These are phyloP conservation scores for Tephrocybe sp. DNA, from an alignment of 768 basidiomycete species.

Conservation along the genomic window DNA sequence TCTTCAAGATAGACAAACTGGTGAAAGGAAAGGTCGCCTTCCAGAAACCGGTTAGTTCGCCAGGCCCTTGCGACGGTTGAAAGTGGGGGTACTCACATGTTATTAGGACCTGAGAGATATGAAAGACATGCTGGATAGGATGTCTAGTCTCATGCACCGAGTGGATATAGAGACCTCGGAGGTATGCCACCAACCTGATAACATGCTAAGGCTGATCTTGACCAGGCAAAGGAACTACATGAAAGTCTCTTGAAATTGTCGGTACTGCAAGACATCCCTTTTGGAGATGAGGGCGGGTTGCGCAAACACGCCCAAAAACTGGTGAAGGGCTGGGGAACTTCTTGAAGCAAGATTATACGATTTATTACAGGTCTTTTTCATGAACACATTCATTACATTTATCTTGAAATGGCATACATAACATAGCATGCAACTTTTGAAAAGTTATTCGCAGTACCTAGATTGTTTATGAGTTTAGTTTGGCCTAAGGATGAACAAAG, in stretches of 20 bases:
- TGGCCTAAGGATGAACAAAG: background rate
- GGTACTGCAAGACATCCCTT: conserved; percentile 10
- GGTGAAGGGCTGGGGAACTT: background rate
- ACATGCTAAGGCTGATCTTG: background rate
- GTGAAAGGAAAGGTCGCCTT: conserved; percentile 10
- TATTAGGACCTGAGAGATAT: conserved; percentile 6
- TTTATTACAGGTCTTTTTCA: background rate
- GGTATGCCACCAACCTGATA: too few relatives aligned
- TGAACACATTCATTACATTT: background rate
- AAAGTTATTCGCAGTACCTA: conserved; percentile 8
- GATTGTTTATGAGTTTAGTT: background rate
- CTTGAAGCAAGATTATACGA: background rate
- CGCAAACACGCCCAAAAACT: conserved; percentile 4
- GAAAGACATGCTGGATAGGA: conserved; percentile 6
- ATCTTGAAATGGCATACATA: background rate
- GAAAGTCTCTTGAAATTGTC: conserved; percentile 11
- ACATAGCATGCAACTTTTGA: background rate
- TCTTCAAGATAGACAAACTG: conserved; percentile 6
- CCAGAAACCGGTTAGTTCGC: conserved; percentile 1
- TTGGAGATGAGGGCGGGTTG: conserved; percentile 12
- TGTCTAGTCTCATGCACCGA: background rate
- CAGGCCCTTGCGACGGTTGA: background rate
- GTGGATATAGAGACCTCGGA: conserved; percentile 1
- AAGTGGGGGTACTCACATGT: too few relatives aligned
- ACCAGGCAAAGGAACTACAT: conserved; percentile 7